These are phyloP conservation scores for Nissolia schottii DNA, from an alignment of 306 rosid genomes.

Conservation along the genomic window DNA sequence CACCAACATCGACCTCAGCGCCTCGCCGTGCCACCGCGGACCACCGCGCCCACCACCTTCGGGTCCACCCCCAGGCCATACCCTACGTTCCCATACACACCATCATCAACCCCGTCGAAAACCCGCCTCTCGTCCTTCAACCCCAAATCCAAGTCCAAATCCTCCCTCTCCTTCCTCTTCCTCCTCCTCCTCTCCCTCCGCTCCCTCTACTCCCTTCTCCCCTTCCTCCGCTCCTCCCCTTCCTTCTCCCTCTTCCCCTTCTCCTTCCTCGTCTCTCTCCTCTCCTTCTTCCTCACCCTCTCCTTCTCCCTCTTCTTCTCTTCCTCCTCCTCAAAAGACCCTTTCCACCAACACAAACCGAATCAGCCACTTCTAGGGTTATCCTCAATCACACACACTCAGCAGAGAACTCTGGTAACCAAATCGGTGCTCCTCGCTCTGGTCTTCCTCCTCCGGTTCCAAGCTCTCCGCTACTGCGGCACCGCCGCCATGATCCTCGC, in stretches of 20 bases:
- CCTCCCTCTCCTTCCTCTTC: constrained; percentile 64
- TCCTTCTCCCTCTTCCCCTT: constrained; percentile 71
- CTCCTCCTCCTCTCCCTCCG: constrained; percentile 71
- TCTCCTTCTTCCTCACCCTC: constrained; percentile 54
- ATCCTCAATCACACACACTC: constrained; percentile 40
- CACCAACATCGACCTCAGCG: constrained; percentile 80
- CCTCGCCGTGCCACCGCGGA: constrained; percentile 60
- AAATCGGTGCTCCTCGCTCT: constrained; percentile 67
- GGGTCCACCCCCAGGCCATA: constrained; percentile 30
- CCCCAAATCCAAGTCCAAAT: constrained; percentile 39
- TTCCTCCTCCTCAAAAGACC: constrained; percentile 39
- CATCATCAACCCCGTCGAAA: constrained; percentile 62
- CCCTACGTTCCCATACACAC: constrained; percentile 42
- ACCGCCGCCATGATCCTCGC: constrained; percentile 91
- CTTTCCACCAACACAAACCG: constrained; percentile 37
- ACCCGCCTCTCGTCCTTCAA: constrained; percentile 47
- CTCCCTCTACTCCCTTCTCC: constrained; percentile 67
- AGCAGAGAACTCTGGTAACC: constrained; percentile 36
- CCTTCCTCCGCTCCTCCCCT: constrained; percentile 77
- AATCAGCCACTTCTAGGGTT: constrained; percentile 36
- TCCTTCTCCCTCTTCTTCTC: constrained; percentile 27
- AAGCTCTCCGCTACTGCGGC: constrained; percentile 80
- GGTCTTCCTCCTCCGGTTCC: constrained; percentile 76
- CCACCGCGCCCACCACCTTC: constrained; percentile 23
- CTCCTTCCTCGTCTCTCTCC: constrained; percentile 66